Percentiles rank a stretch among this genome's conserved stretches.
Evolutionary conservation across 2,329 filamentous ascomycete genomes (phyloP).

Genomic region (Aphanoascus verrucosus): DNA sequence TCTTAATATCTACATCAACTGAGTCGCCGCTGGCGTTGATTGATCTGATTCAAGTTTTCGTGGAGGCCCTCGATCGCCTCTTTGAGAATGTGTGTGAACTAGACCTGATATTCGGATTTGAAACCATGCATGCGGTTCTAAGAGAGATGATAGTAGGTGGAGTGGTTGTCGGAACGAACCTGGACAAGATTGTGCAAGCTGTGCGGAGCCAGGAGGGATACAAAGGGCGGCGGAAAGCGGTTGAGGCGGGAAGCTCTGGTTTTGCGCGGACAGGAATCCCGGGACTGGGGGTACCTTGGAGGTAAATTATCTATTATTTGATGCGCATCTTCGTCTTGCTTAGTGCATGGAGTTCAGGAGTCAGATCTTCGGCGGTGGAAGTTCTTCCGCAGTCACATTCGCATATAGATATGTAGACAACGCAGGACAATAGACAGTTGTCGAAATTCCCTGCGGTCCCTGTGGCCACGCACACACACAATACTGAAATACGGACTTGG

Average conservation of each 20-base stretch:
- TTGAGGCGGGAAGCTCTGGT: constrained; percentile 33
- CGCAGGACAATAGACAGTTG: not conserved
- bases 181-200: constrained; percentile 78
- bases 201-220: constrained; percentile 49
- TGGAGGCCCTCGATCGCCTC: constrained; percentile 84
- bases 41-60: constrained; percentile 95
- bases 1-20: constrained; percentile 90
- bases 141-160: constrained; percentile 93
- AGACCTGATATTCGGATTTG: constrained; percentile 97
- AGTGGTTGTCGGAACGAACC: constrained; percentile 82
- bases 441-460: not conserved
- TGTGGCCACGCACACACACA: no score
- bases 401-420: not conserved
- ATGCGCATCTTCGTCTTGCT: not conserved
- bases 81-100: constrained; percentile 99
- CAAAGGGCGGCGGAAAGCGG: constrained; percentile 34
- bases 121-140: constrained; percentile 83
- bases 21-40: constrained; percentile 92
- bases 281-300: constrained; percentile 33
- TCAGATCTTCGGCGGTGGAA: not conserved
- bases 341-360: not conserved
- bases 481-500: no score
- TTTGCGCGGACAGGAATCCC: constrained; percentile 30
- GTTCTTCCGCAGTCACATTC: not conserved
- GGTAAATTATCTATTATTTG: not conserved